These are phyloP conservation scores for Candida labiduridarum DNA, from an alignment of 1,139 yeast genomes.

Conservation along the genomic window DNA sequence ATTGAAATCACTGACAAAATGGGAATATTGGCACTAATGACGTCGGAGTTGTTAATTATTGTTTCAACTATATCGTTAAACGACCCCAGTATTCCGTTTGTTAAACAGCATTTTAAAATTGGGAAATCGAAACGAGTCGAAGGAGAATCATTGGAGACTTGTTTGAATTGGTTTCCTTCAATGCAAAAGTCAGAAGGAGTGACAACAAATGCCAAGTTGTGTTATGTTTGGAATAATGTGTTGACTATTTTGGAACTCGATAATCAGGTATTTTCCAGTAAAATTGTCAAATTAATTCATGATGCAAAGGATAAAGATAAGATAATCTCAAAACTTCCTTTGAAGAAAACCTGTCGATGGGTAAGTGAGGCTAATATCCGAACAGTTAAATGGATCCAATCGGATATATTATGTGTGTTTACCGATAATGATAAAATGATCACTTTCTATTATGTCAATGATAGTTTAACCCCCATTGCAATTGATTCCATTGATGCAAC, in stretches of 20 bases:
- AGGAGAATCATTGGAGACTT: background rate
- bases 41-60: conserved; percentile 52
- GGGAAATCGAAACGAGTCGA: conserved; percentile 43
- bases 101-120: conserved; percentile 52
- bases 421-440: conserved; percentile 14
- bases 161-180: conserved; percentile 59
- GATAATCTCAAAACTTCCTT: conserved; percentile 37
- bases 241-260: conserved; percentile 58
- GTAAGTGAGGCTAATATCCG: conserved; percentile 40
- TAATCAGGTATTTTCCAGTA: conserved; percentile 30
- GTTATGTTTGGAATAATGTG: conserved; percentile 67
- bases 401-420: conserved; percentile 48
- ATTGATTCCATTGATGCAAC: conserved; percentile 7
- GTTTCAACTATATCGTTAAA: conserved; percentile 58
- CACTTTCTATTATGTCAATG: conserved; percentile 13
- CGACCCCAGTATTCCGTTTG: conserved; percentile 26
- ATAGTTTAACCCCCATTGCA: conserved; percentile 8
- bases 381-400: conserved; percentile 62
- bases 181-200: conserved; percentile 29
- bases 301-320: conserved; percentile 45
- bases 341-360: conserved; percentile 51
- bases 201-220: conserved; percentile 51
- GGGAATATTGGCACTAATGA: conserved; percentile 65
- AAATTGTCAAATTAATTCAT: conserved; percentile 29
- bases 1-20: conserved; percentile 54